These are phyloP conservation scores for Nicotiana otophora DNA, from an alignment of 257 asterid species.

Conservation along the genomic window DNA sequence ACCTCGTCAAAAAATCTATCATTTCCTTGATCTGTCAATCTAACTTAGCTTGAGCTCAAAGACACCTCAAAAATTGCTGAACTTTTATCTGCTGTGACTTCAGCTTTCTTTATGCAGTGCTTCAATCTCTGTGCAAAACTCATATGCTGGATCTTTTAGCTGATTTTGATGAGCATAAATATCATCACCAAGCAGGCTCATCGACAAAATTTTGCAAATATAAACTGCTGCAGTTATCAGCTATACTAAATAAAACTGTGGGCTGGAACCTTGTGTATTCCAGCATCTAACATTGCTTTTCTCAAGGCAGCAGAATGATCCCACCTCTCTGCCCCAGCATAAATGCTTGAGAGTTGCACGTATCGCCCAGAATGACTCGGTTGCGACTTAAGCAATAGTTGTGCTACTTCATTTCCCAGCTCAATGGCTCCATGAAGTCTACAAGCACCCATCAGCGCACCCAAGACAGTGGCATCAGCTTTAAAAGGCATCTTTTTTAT, in stretches of 20 bases:
- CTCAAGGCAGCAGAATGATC: conserved; percentile 65
- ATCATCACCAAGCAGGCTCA: neutral
- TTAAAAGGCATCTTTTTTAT: conserved; percentile 62
- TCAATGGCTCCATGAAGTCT: conserved; percentile 66
- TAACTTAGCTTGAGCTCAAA: too few species aligned
- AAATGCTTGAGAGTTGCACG: conserved; percentile 65
- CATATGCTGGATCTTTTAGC: neutral
- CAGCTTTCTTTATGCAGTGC: neutral
- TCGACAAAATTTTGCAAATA: neutral
- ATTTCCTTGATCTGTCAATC: neutral
- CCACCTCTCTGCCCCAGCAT: conserved; percentile 74
- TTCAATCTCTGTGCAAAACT: neutral
- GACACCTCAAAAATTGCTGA: neutral
- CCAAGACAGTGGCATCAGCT: conserved; percentile 74
- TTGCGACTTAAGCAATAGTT: conserved; percentile 43
- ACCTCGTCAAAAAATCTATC: neutral
- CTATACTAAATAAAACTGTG: conserved; percentile 34
- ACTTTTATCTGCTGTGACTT: neutral
- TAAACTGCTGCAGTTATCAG: neutral
- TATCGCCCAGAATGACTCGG: conserved; percentile 61
- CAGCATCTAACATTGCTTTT: conserved; percentile 55
- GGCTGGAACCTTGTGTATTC: conserved; percentile 70
- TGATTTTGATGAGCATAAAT: neutral
- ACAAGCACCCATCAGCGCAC: conserved; percentile 81
- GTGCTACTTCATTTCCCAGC: conserved; percentile 67